Evolutionary conservation across 805 yeast species (phyloP), one percentile per base, ranked within the genome.

Genomic region (Grigorovia humatica): DNA sequence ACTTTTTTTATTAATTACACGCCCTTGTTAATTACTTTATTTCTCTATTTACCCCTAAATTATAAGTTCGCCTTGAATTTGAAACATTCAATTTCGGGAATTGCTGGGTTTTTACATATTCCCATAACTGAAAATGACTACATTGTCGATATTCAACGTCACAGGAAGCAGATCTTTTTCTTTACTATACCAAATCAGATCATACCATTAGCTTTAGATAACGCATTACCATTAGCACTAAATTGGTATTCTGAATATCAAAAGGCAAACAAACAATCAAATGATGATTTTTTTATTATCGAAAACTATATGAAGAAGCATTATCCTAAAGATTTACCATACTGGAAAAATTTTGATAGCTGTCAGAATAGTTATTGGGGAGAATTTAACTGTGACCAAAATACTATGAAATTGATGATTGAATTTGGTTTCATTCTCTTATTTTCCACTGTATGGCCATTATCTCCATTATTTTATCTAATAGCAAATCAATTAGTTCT

Each of bases 21-120:
- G 66, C 96, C 96, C 9, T 72, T 93, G 59, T 70, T 89, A 55
- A 80, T 95, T 55, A 88, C 97, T 5, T 75, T 91, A 4, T 91
- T 86, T 66, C 70, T 91, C 50, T 93, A 93, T 68, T 74, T 89
- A 56, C 99, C 99, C 11, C 79, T 87, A 64, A 98, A 96, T 30
- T 85, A 86, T 67, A 69, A 75, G 55, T 64, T 88, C 50, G 77
- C 83, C 59, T n/a, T 45, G n/a, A 43, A 43, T n/a, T 17, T 47
- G 9, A 29, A 41, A 12, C n/a, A 7, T 13, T 13, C 32, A 11
- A 23, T 41, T 4, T 42, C 13, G 7, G 6, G 13, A 2, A 12
- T 41, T 9, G 11, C n/a, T 11, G 18, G 35, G 12, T 48, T 27
- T 9, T 50, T 46, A 19, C 45, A 42, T 20, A 46, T 54, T 15